These are phyloP conservation scores for Byssochlamys sp. DNA, from an alignment of 2,329 filamentous ascomycete species.

Conservation along the genomic window DNA sequence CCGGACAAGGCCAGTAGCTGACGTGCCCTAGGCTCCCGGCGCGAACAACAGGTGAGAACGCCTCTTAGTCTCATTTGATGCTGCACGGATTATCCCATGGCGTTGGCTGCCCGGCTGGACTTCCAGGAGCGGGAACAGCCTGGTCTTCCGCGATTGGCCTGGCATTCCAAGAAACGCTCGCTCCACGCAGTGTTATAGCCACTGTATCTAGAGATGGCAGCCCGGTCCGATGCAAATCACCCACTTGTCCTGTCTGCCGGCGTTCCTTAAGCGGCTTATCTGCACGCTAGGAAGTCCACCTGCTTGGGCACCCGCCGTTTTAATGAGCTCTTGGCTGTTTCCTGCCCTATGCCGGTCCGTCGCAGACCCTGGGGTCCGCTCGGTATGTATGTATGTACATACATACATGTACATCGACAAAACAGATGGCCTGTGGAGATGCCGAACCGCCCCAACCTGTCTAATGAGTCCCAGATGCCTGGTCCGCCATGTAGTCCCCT, in stretches of 20 bases:
- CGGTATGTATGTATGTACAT: slow-evolving; percentile 3
- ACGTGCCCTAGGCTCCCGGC: background rate
- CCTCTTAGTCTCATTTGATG: background rate
- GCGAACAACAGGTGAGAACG: background rate
- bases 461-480: background rate
- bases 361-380: background rate
- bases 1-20: background rate
- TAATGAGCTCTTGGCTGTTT: background rate
- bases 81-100: background rate
- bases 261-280: slow-evolving; percentile 3
- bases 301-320: slow-evolving; percentile 1
- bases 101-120: background rate
- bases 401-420: slow-evolving; percentile 1
- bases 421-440: slow-evolving; percentile 8
- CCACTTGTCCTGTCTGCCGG: background rate
- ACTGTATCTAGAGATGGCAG: slow-evolving; percentile 2
- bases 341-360: background rate
- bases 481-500: background rate
- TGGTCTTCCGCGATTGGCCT: slow-evolving; percentile 9
- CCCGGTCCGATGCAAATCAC: slow-evolving; percentile 3
- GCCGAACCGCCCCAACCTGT: slow-evolving; percentile 4
- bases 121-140: slow-evolving; percentile 1
- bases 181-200: background rate
- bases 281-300: slow-evolving; percentile 2
- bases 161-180: background rate